Percentiles rank a stretch among this genome's conserved stretches.
Conservation (phyloP, 768 basidiomycete genomes). For the Trametes punicea region DNA sequence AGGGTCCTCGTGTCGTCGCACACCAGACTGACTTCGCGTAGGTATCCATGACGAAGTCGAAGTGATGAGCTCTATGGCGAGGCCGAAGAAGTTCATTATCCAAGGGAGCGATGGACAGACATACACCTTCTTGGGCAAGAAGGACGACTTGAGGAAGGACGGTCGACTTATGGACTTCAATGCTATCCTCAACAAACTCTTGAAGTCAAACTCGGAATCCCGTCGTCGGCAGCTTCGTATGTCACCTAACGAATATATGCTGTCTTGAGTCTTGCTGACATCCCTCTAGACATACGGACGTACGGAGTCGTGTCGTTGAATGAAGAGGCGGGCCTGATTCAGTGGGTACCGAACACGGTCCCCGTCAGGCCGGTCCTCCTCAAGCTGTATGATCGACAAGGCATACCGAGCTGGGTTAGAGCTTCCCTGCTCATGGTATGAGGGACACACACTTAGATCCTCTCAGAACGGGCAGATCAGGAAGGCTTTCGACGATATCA, state of each 20-base stretch:
- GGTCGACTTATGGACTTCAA: constrained; percentile 98
- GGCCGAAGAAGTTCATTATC: constrained; percentile 88
- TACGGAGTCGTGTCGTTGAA: constrained; percentile 98
- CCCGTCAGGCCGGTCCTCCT: constrained; percentile 75
- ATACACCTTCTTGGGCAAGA: constrained; percentile 94
- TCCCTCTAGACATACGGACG: constrained; percentile 76
- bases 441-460: neutral
- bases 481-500: constrained; percentile 48
- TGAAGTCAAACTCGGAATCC: constrained; percentile 92
- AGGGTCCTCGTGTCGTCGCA: neutral
- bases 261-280: neutral
- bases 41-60: constrained; percentile 82
- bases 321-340: constrained; percentile 95
- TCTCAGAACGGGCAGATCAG: constrained; percentile 44
- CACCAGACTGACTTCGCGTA: constrained; percentile 29
- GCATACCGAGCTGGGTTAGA: constrained; percentile 48
- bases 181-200: constrained; percentile 92
- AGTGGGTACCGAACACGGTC: constrained; percentile 96
- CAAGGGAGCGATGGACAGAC: constrained; percentile 74
- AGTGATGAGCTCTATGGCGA: constrained; percentile 88
- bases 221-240: constrained; percentile 84
- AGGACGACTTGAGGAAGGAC: constrained; percentile 96
- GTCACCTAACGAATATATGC: constrained; percentile 29
- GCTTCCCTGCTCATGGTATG: neutral
- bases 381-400: constrained; percentile 58